Percentiles rank a stretch among this genome's conserved stretches.
These are phyloP conservation scores for Ascobolus immersus DNA, from an alignment of 495 filamentous ascomycete genomes.

Conservation along the genomic window DNA sequence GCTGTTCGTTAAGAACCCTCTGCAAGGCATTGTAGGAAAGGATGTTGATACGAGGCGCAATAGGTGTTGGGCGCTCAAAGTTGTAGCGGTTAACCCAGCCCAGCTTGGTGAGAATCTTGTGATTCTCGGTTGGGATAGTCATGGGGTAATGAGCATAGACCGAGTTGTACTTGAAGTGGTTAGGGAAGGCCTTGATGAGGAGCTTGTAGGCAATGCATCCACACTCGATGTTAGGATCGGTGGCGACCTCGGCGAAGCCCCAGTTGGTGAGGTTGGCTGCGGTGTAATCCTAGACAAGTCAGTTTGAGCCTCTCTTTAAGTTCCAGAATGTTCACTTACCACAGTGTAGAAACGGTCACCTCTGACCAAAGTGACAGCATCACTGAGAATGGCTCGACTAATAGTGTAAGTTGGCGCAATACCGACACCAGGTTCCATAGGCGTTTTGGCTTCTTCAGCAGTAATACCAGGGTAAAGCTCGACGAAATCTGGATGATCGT, in stretches of 20 bases:
- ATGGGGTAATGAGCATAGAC: constrained; percentile 78
- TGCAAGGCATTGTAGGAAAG: constrained; percentile 36
- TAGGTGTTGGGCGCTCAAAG: constrained; percentile 35
- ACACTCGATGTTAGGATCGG: constrained; percentile 46
- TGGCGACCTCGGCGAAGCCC: constrained; percentile 48
- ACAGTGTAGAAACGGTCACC: constrained; percentile 71
- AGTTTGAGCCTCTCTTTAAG: no score
- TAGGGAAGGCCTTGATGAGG: constrained; percentile 51
- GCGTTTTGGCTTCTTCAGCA: constrained; percentile 52
- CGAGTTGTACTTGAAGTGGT: constrained; percentile 51
- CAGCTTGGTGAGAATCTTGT: constrained; percentile 46
- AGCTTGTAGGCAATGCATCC: constrained; percentile 74
- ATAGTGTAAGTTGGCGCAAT: constrained; percentile 62
- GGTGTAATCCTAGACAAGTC: no score
- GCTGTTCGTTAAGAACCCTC: constrained; percentile 31
- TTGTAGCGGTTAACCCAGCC: constrained; percentile 44
- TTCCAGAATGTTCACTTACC: no score
- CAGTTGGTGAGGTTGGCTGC: constrained; percentile 36
- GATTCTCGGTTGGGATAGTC: constrained; percentile 49
- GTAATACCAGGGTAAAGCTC: constrained; percentile 65
- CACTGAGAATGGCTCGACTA: constrained; percentile 58
- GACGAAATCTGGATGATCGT: constrained; percentile 54
- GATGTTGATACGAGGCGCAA: constrained; percentile 27
- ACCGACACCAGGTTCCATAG: constrained; percentile 52
- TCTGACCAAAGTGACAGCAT: constrained; percentile 63